A percentile compares a stretch with the other conserved stretches of the same genome.
Evolutionary conservation across 805 yeast species (phyloP).

Genomic region (Cyberlindnera subsufficiens): DNA sequence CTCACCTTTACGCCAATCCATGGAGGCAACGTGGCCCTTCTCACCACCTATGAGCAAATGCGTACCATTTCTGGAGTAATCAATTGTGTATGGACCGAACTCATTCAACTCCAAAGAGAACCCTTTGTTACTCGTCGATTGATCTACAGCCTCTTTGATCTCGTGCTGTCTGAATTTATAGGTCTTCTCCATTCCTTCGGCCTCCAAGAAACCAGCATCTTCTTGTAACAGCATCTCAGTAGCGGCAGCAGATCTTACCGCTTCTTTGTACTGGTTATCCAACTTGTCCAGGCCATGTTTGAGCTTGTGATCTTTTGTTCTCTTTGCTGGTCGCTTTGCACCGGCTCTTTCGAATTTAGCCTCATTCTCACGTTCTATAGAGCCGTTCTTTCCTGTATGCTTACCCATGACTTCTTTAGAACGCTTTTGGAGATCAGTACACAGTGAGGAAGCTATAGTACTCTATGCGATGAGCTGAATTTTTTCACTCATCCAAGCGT

Average conservation of each 20-base stretch:
- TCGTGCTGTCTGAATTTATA: slow-evolving; percentile 80
- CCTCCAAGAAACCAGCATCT: slow-evolving; percentile 80
- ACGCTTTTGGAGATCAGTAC: not conserved
- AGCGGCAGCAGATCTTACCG: slow-evolving; percentile 76
- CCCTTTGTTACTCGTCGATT: slow-evolving; percentile 65
- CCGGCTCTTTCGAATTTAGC: slow-evolving; percentile 27
- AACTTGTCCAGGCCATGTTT: slow-evolving; percentile 60
- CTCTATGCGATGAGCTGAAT: not conserved
- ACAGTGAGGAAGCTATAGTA: not conserved
- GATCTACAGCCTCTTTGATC: slow-evolving; percentile 69
- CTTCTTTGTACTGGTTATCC: slow-evolving; percentile 70
- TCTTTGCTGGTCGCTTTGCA: slow-evolving; percentile 19
- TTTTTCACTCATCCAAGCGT: slow-evolving; percentile 1
- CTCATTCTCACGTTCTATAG: slow-evolving; percentile 24
- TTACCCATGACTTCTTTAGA: slow-evolving; percentile 15
- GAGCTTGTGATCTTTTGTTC: slow-evolving; percentile 52
- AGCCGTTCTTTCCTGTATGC: slow-evolving; percentile 21
- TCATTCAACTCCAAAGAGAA: slow-evolving; percentile 68
- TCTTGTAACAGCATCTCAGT: slow-evolving; percentile 85
- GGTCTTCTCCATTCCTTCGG: slow-evolving; percentile 92
- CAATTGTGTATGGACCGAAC: slow-evolving; percentile 81
- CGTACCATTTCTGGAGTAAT: slow-evolving; percentile 86
- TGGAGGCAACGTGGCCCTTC: slow-evolving; percentile 92
- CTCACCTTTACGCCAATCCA: slow-evolving; percentile 90
- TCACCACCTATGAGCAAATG: slow-evolving; percentile 78